phyloP scores from a whole-genome alignment of 163 green algal species.

The Scenedesmus sp. region DNA sequence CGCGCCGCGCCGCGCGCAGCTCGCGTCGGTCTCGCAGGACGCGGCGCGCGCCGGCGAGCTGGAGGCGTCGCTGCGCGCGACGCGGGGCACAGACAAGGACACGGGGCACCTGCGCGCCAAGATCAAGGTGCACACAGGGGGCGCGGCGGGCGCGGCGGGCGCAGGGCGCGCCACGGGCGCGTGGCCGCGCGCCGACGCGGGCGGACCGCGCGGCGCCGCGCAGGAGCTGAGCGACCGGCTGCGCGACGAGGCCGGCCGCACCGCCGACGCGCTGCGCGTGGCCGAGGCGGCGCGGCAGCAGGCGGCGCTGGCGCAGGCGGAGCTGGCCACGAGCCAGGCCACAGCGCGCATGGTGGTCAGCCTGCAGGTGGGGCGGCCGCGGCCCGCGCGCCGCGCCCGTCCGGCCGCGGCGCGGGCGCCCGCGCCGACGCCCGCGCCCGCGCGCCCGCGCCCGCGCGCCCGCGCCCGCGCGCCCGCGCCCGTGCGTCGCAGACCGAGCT shows the following conservation, averaged over 20 bases:
- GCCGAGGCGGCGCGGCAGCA: not conserved
- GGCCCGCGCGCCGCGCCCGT: too few species aligned
- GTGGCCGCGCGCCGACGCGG: too few species aligned
- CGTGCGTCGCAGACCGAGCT: too few species aligned
- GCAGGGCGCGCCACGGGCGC: too few species aligned
- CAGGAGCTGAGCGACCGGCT: conserved; percentile 27
- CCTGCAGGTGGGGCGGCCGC: conserved; percentile 23
- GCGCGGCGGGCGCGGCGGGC: too few species aligned
- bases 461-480: too few species aligned
- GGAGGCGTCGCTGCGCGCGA: not conserved
- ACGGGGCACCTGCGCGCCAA: not conserved
- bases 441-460: too few species aligned
- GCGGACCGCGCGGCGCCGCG: too few species aligned
- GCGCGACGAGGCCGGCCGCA: not conserved
- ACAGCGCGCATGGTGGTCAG: not conserved
- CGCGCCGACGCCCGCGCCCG: too few species aligned
- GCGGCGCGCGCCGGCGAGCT: not conserved
- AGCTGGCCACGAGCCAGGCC: conserved; percentile 34
- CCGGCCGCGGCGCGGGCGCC: too few species aligned
- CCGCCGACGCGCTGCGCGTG: conserved; percentile 4
- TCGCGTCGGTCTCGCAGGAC: too few species aligned
- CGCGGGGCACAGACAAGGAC: not conserved
- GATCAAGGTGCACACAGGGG: not conserved
- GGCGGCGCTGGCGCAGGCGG: not conserved
- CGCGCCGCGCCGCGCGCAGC: too few species aligned